These are phyloP conservation scores for Emergomyces pasteurianus DNA, from an alignment of 2,329 filamentous ascomycete species.

Conservation along the genomic window DNA sequence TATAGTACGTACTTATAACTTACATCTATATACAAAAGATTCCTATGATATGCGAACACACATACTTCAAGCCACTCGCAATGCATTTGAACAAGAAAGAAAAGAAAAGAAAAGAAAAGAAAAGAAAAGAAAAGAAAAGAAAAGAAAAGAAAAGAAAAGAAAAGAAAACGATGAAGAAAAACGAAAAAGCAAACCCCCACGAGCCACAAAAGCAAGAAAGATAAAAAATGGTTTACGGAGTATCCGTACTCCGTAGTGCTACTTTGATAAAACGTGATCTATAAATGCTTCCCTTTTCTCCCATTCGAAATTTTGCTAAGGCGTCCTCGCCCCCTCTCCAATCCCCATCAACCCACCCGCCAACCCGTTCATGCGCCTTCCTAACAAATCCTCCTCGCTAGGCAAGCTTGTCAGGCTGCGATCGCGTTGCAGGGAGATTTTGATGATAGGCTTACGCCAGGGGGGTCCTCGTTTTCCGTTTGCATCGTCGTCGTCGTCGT, in stretches of 20 bases:
- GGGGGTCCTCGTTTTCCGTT: neutral
- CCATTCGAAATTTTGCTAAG: conserved; percentile 6
- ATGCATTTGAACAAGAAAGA: neutral
- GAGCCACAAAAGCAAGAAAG: neutral
- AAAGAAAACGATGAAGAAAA: no score
- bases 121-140: neutral
- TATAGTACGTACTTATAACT: no score
- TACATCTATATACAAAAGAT: neutral
- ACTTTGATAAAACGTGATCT: neutral
- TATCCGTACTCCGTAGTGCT: no score
- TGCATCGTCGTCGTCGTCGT: neutral
- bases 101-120: neutral
- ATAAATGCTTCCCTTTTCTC: neutral
- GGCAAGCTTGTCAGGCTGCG: conserved; percentile 42
- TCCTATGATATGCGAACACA: neutral
- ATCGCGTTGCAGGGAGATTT: conserved; percentile 18
- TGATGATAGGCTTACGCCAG: neutral
- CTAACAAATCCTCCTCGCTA: conserved; percentile 46
- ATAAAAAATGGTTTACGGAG: no score
- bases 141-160: neutral
- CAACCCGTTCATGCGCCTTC: conserved; percentile 44
- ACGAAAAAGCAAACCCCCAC: neutral
- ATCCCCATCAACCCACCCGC: conserved; percentile 41
- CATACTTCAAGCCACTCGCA: neutral
- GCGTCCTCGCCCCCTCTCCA: conserved; percentile 24